Percentiles rank a stretch among this genome's conserved stretches.
These are phyloP conservation scores for Xylariomycetidae sp. DNA, from an alignment of 2,329 filamentous ascomycete species.

Conservation along the genomic window DNA sequence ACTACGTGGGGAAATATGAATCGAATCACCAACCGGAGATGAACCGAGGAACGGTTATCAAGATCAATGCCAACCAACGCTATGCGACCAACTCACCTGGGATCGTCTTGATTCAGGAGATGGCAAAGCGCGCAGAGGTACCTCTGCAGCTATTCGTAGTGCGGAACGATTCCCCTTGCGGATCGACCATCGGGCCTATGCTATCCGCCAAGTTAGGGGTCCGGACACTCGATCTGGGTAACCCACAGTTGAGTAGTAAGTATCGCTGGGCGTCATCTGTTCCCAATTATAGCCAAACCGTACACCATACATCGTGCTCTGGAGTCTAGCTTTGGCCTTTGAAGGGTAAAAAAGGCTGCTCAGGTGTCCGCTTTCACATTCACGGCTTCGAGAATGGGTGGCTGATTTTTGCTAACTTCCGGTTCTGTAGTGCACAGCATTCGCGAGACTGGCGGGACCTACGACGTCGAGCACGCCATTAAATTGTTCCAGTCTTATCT, in stretches of 20 bases:
- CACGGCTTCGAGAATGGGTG: too few relatives aligned
- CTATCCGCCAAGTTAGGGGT: conserved; percentile 80
- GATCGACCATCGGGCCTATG: conserved; percentile 97
- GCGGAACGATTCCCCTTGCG: conserved; percentile 89
- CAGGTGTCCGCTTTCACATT: too few relatives aligned
- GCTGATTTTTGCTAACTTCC: too few relatives aligned
- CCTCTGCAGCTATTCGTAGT: conserved; percentile 95
- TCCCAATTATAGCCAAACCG: too few relatives aligned
- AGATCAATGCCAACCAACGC: conserved; percentile 95
- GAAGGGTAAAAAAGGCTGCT: too few relatives aligned
- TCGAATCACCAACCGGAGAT: conserved; percentile 85
- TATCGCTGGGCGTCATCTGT: too few relatives aligned
- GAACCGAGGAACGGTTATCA: conserved; percentile 95
- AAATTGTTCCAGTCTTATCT: conserved; percentile 87
- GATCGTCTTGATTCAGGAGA: conserved; percentile 87
- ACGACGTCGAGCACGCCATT: conserved; percentile 83
- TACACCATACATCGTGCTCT: too few relatives aligned
- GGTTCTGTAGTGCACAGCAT: conserved; percentile 99
- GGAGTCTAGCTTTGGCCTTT: too few relatives aligned
- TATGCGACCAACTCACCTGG: conserved; percentile 97
- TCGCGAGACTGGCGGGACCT: conserved; percentile 81
- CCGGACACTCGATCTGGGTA: conserved; percentile 86
- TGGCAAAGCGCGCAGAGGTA: conserved; percentile 68
- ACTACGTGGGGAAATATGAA: conserved; percentile 92
- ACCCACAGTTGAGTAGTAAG: conserved; percentile 89